Evolutionary conservation across 75 land plant species (phyloP).

Genomic region (Pseudotsuga menziesii): DNA sequence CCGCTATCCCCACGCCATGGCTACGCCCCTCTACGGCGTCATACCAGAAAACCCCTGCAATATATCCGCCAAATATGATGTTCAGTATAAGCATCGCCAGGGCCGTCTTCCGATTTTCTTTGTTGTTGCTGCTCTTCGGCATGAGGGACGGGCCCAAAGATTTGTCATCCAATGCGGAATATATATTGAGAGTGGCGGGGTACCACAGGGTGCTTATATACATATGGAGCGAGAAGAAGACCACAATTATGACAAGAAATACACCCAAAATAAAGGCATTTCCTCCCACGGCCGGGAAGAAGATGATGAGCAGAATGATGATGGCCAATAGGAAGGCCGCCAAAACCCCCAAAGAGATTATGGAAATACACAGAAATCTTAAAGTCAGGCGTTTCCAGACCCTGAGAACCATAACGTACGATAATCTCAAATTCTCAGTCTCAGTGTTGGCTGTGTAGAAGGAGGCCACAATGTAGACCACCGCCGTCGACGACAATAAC

Average conservation of each 20-base stretch:
- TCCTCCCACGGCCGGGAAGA: not conserved
- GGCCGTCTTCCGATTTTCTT: no score
- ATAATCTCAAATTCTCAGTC: not conserved
- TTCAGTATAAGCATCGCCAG: no score
- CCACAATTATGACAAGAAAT: not conserved
- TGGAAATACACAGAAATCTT: constrained; percentile 32
- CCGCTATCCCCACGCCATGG: no score
- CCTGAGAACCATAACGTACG: constrained; percentile 23
- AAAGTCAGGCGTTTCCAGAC: constrained; percentile 43
- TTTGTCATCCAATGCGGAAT: no score
- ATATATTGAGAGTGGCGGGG: no score
- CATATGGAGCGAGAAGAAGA: no score
- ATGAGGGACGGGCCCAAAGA: no score
- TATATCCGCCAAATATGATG: no score
- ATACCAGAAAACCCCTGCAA: no score
- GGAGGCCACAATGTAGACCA: constrained; percentile 43
- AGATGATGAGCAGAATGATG: not conserved
- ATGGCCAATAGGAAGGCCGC: not conserved
- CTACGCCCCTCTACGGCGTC: no score
- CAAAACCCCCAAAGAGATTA: not conserved
- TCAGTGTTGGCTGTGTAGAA: constrained; percentile 12
- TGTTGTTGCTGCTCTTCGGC: no score
- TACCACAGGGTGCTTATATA: no score
- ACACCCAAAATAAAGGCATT: not conserved
- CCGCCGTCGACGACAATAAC: constrained; percentile 22